Evolutionary conservation across 2,329 filamentous ascomycete species (phyloP).

Genomic region (Scorias spongiosa): DNA sequence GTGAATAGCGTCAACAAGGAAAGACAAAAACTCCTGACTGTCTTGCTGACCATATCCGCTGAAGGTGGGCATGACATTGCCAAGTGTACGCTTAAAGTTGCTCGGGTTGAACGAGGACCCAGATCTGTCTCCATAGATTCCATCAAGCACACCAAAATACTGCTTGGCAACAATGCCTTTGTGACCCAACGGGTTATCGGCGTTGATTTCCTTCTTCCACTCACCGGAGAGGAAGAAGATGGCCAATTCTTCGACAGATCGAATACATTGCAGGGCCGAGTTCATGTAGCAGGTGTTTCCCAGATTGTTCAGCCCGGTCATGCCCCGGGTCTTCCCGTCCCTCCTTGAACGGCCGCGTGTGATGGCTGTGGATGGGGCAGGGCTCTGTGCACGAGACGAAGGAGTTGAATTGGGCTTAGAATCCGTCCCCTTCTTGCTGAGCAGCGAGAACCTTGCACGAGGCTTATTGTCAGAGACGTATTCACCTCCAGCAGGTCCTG

Average conservation of each 20-base stretch:
- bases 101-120: conserved; percentile 59
- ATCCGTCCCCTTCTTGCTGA: conserved; percentile 30
- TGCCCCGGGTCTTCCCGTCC: conserved; percentile 56
- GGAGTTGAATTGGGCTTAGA: conserved; percentile 23
- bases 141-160: conserved; percentile 60
- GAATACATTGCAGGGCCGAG: conserved; percentile 84
- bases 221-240: conserved; percentile 68
- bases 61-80: conserved; percentile 68
- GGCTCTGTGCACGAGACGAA: conserved; percentile 51
- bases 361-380: conserved; percentile 43
- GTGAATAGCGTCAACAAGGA: conserved; percentile 83
- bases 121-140: conserved; percentile 59
- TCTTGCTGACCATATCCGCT: conserved; percentile 94
- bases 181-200: conserved; percentile 70
- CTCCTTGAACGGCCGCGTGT: conserved; percentile 59
- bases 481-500: conserved; percentile 37
- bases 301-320: conserved; percentile 72
- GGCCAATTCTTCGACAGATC: conserved; percentile 83
- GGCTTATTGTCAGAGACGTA: conserved; percentile 37
- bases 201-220: conserved; percentile 70
- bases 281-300: conserved; percentile 99
- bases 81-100: conserved; percentile 69
- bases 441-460: conserved; percentile 20
- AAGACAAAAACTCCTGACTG: conserved; percentile 91
- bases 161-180: conserved; percentile 73